A percentile compares a stretch with the other conserved stretches of the same genome.
phyloP scores from a whole-genome alignment of 176 grass and related monocot species.

The Carex scoparia region DNA sequence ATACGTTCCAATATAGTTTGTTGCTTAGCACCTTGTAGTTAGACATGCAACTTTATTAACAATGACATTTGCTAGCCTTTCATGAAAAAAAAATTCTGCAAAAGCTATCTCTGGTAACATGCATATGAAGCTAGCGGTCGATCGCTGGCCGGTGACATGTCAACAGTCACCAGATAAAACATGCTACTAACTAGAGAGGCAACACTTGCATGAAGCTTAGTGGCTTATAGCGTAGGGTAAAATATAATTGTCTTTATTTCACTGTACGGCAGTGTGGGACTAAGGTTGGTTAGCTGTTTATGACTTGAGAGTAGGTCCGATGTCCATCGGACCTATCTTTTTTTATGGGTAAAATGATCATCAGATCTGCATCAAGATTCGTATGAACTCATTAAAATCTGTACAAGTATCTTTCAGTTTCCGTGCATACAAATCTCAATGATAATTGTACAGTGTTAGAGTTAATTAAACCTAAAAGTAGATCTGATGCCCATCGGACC shows the following conservation, averaged over 20 bases:
- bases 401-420: no score
- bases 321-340: no score
- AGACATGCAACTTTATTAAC: not conserved
- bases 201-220: not conserved
- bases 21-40: not conserved
- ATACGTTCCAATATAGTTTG: not conserved
- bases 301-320: no score
- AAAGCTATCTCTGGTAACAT: not conserved
- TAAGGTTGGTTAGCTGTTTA: constrained; percentile 1
- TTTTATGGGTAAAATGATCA: no score
- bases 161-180: not conserved
- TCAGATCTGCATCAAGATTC: no score
- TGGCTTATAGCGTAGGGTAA: not conserved
- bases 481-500: no score
- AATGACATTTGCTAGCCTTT: not conserved
- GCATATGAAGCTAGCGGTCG: not conserved
- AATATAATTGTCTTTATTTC: not conserved
- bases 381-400: no score
- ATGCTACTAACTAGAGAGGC: not conserved
- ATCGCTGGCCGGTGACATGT: not conserved
- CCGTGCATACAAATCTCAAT: no score
- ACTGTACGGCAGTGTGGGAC: not conserved
- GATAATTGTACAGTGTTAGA: no score
- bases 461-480: no score
- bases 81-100: not conserved